Percentiles rank a stretch among this genome's conserved stretches.
Conservation (phyloP, 176 grass and related monocot species). For the sorghum (Sorghum bicolor) region Sorghum_bicolor_NCBIv3 NC_012872.2:66510001-66510500, state of each 20-base stretch:
- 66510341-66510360: slow-evolving; percentile 59
- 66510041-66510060: slow-evolving; percentile 68
- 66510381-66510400: slow-evolving; percentile 86
- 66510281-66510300: slow-evolving; percentile 62
- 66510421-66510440: slow-evolving; percentile 41
- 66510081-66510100: slow-evolving; percentile 51
- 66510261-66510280: slow-evolving; percentile 55
- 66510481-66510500: slow-evolving; percentile 23
- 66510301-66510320: slow-evolving; percentile 74
- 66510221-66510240: slow-evolving; percentile 36
- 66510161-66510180: slow-evolving; percentile 65
- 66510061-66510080: slow-evolving; percentile 66
- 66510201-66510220: slow-evolving; percentile 63
- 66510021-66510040: slow-evolving; percentile 64
- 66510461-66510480: slow-evolving; percentile 25
- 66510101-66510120: slow-evolving; percentile 32
- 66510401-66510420: slow-evolving; percentile 46
- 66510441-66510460: slow-evolving; percentile 18
- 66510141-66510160: slow-evolving; percentile 69
- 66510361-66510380: slow-evolving; percentile 94
- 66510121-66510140: slow-evolving; percentile 39
- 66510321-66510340: slow-evolving; percentile 63
- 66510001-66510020: slow-evolving; percentile 58
- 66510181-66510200: slow-evolving; percentile 59
- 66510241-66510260: slow-evolving; percentile 11